phyloP scores from a whole-genome alignment of 164 flowering plant genomes.

The Aristolochia californica region DNA sequence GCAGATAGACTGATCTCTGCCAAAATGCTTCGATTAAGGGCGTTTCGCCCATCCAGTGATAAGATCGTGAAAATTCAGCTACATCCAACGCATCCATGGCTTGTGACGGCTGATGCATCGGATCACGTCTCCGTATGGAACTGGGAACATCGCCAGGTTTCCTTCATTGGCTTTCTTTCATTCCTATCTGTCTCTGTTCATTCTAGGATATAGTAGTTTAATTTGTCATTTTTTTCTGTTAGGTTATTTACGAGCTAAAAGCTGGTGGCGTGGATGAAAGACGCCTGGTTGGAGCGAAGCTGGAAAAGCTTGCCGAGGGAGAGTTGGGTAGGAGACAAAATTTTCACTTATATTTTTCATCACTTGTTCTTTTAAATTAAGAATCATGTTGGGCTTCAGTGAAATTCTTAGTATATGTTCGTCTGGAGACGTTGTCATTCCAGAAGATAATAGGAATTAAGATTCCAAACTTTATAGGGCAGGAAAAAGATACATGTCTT shows the following conservation, averaged over 20 bases:
- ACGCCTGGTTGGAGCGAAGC: constrained; percentile 89
- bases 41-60: constrained; percentile 74
- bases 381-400: too few species aligned
- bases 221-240: neutral
- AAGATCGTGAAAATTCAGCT: constrained; percentile 84
- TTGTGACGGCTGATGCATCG: constrained; percentile 90
- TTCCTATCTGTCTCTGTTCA: neutral
- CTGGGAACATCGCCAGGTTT: constrained; percentile 97
- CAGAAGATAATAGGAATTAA: too few species aligned
- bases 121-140: constrained; percentile 98
- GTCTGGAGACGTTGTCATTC: neutral
- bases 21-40: constrained; percentile 69
- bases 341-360: neutral
- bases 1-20: neutral
- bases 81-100: constrained; percentile 99
- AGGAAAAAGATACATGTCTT: too few species aligned
- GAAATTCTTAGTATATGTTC: neutral
- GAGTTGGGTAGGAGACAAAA: constrained; percentile 47
- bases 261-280: constrained; percentile 96
- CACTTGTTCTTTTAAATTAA: too few species aligned
- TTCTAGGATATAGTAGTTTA: neutral
- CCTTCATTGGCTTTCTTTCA: neutral
- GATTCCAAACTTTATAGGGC: too few species aligned
- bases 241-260: constrained; percentile 94
- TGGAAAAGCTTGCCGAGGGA: constrained; percentile 99